Conservation (phyloP, 257 asterid genomes). For the Capsicum chinense region DNA sequence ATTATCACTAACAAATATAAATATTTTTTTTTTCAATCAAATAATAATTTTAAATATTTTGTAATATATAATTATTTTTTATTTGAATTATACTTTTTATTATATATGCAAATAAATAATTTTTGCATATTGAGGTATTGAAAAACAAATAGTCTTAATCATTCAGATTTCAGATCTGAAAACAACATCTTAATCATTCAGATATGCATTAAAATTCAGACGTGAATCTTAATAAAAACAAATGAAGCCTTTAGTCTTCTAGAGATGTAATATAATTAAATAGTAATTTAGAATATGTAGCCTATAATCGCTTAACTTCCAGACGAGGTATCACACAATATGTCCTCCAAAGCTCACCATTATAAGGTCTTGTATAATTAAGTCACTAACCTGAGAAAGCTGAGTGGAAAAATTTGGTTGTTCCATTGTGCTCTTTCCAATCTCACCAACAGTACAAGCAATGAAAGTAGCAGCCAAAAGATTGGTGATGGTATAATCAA, state of each 20-base stretch:
- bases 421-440: slow-evolving; percentile 56
- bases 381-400: slow-evolving; percentile 64
- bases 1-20: too few relatives aligned
- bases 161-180: too few relatives aligned
- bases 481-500: slow-evolving; percentile 86
- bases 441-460: slow-evolving; percentile 88
- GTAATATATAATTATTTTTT: too few relatives aligned
- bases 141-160: too few relatives aligned
- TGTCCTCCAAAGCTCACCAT: neutral
- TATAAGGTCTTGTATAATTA: neutral
- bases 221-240: too few relatives aligned
- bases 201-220: too few relatives aligned
- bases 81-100: too few relatives aligned
- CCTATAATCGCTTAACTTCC: neutral
- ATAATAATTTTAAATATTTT: too few relatives aligned
- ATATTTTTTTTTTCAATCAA: too few relatives aligned
- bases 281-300: neutral
- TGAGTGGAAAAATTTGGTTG: slow-evolving; percentile 73
- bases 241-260: neutral
- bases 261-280: neutral
- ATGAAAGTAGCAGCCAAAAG: slow-evolving; percentile 79
- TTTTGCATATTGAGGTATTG: too few relatives aligned
- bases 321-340: neutral
- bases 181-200: too few relatives aligned
- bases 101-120: too few relatives aligned